These are phyloP conservation scores for Emmonsiellopsis sp. DNA, from an alignment of 2,329 filamentous ascomycete genomes.

Conservation along the genomic window DNA sequence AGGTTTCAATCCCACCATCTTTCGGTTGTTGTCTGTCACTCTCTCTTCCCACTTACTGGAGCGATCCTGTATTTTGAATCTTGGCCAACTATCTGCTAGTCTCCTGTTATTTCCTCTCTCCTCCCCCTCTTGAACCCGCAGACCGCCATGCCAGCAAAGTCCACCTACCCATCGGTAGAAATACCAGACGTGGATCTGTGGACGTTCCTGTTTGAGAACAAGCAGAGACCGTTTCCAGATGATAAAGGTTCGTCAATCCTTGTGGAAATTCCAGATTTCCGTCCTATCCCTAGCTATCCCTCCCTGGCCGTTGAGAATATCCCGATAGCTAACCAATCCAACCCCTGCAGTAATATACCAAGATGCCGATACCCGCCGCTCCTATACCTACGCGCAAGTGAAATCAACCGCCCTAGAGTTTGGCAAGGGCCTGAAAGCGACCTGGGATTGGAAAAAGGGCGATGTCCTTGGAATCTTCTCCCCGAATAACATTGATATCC, in stretches of 20 bases:
- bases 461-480: conserved; percentile 77
- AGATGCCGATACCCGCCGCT: conserved; percentile 59
- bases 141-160: conserved; percentile 58
- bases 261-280: not conserved
- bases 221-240: conserved; percentile 56
- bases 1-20: too few species aligned
- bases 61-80: too few species aligned
- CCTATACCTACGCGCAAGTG: conserved; percentile 62
- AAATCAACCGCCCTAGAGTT: conserved; percentile 61
- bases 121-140: too few species aligned
- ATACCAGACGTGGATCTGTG: conserved; percentile 72
- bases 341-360: conserved; percentile 59
- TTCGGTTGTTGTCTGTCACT: too few species aligned
- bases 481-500: conserved; percentile 78
- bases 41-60: too few species aligned
- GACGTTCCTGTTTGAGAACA: conserved; percentile 65
- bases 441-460: conserved; percentile 70
- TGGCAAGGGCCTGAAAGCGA: conserved; percentile 64
- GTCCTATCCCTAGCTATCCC: not conserved
- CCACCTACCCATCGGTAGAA: conserved; percentile 53
- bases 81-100: not conserved
- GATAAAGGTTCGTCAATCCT: conserved; percentile 52
- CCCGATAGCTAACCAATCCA: not conserved
- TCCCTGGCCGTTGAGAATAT: not conserved
- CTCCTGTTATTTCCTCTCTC: not conserved